Evolutionary conservation across 306 rosid genomes (phyloP).

Genomic region (Phaseolus lunatus): DNA sequence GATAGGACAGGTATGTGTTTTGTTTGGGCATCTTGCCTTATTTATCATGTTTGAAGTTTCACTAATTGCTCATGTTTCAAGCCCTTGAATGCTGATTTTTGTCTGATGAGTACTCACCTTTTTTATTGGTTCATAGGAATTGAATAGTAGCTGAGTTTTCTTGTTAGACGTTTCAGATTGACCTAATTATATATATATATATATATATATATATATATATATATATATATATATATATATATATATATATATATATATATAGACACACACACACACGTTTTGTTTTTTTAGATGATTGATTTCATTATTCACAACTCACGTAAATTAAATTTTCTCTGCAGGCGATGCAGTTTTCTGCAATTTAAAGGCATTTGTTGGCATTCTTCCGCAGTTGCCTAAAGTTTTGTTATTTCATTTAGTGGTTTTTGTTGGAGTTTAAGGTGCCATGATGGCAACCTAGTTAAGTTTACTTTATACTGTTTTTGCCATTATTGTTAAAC

Average conservation of each 20-base stretch:
- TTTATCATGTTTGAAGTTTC: constrained; percentile 8
- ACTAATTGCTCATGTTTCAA: background rate
- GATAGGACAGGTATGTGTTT: constrained; percentile 56
- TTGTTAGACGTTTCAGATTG: background rate
- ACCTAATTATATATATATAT: constrained; percentile 7
- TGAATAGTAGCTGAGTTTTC: constrained; percentile 13
- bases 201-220: no score
- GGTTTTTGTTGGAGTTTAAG: constrained; percentile 18
- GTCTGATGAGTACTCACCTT: background rate
- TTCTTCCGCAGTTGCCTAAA: constrained; percentile 3
- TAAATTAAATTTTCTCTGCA: constrained; percentile 28
- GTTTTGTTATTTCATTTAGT: constrained; percentile 15
- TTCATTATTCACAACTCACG: background rate
- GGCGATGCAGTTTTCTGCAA: constrained; percentile 25
- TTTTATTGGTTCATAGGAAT: background rate
- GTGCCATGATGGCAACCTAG: background rate
- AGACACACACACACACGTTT: no score
- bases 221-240: no score
- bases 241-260: no score
- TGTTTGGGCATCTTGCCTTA: background rate
- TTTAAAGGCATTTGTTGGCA: background rate
- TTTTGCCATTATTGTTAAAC: background rate
- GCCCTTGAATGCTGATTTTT: background rate
- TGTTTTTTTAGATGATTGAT: constrained; percentile 7
- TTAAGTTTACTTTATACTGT: constrained; percentile 18